Percentiles rank a stretch among this genome's conserved stretches.
Conservation (phyloP, 306 rosid genomes). For the Vicia sativa region DNA sequence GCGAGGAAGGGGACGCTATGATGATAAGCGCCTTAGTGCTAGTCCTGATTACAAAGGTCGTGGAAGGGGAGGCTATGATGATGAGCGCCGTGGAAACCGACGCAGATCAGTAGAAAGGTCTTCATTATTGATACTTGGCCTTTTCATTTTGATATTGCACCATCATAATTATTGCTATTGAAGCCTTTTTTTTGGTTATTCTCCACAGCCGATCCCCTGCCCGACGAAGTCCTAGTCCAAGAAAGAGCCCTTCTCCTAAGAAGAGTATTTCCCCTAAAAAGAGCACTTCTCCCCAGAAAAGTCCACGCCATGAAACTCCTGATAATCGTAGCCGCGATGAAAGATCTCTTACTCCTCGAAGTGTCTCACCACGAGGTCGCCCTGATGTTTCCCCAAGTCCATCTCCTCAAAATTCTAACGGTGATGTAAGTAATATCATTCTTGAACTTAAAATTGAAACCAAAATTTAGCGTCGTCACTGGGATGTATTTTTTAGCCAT, state of each 20-base stretch:
- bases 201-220: conserved; percentile 63
- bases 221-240: conserved; percentile 60
- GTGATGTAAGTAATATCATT: conserved; percentile 59
- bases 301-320: conserved; percentile 60
- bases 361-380: conserved; percentile 62
- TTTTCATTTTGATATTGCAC: not conserved
- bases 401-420: conserved; percentile 58
- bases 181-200: conserved; percentile 5
- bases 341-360: conserved; percentile 54
- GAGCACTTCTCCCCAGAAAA: conserved; percentile 55
- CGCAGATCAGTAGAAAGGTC: conserved; percentile 77
- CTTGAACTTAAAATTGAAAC: not conserved
- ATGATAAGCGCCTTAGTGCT: conserved; percentile 58
- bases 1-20: conserved; percentile 64
- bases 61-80: conserved; percentile 64
- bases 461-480: not conserved
- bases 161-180: not conserved
- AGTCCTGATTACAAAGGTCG: conserved; percentile 71
- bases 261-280: conserved; percentile 56
- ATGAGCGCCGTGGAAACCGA: conserved; percentile 56
- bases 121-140: not conserved
- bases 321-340: conserved; percentile 52
- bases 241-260: conserved; percentile 54
- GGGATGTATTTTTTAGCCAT: not conserved
- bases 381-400: conserved; percentile 59